Percentiles rank a stretch among this genome's conserved stretches.
These are phyloP conservation scores for Coemansia sp. DNA, from an alignment of 192 early-diverging fungal genomes.

Conservation along the genomic window DNA sequence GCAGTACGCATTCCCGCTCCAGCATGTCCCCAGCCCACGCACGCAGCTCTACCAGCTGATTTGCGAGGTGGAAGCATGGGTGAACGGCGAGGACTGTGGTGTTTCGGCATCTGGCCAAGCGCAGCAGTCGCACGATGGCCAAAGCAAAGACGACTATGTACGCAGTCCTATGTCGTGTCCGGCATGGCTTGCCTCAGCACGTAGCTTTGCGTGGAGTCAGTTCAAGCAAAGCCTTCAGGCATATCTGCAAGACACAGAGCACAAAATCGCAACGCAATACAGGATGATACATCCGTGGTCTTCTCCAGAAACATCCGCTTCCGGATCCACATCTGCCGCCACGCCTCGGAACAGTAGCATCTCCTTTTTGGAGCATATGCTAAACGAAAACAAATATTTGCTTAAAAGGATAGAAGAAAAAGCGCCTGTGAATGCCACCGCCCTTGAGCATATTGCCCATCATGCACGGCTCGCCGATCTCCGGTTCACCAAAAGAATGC, in stretches of 20 bases:
- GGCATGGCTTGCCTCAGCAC: conserved; percentile 34
- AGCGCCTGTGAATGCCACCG: conserved; percentile 15
- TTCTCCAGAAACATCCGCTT: not conserved
- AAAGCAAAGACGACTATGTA: too few relatives aligned
- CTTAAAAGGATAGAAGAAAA: conserved; percentile 16
- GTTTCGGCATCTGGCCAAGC: not conserved
- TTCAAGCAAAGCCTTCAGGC: conserved; percentile 36
- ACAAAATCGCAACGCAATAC: conserved; percentile 31
- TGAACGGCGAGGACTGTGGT: conserved; percentile 25
- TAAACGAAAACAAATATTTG: conserved; percentile 17
- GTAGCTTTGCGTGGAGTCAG: conserved; percentile 38
- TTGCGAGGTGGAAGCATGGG: conserved; percentile 47
- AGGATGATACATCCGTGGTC: conserved; percentile 28
- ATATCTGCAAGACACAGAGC: conserved; percentile 31
- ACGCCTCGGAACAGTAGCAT: not conserved
- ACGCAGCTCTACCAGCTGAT: conserved; percentile 40
- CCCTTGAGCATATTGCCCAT: conserved; percentile 37
- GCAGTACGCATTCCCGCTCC: conserved; percentile 39
- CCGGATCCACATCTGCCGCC: not conserved
- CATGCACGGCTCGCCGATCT: conserved; percentile 38
- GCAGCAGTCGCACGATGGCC: not conserved
- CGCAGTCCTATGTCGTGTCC: conserved; percentile 22
- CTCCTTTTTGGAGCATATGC: conserved; percentile 4
- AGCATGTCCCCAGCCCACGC: conserved; percentile 41
- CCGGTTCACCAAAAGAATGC: conserved; percentile 23